phyloP scores from a whole-genome alignment of 495 filamentous ascomycete genomes.

The Amphirosellinia nigrospora region DNA sequence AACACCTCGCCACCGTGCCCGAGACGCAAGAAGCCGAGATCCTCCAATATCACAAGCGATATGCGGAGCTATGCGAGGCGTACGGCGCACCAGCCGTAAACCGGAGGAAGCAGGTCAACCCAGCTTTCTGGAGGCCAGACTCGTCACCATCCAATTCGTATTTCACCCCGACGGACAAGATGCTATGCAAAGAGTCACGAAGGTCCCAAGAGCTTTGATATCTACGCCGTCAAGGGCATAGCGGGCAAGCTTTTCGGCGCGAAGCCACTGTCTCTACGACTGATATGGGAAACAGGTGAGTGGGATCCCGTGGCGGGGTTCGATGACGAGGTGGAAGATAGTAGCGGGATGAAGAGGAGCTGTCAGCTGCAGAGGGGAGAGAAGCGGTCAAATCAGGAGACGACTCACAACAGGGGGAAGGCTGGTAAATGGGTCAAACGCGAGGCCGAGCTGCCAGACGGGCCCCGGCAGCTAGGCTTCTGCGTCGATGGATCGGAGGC shows the following conservation, averaged over 20 bases:
- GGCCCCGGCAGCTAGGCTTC: slow-evolving; percentile 80
- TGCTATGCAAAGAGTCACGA: slow-evolving; percentile 42
- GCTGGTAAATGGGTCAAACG: slow-evolving; percentile 66
- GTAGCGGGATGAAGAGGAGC: slow-evolving; percentile 61
- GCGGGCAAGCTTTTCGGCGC: slow-evolving; percentile 73
- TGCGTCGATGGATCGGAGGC: slow-evolving; percentile 76
- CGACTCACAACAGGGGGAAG: slow-evolving; percentile 31
- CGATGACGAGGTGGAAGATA: slow-evolving; percentile 64
- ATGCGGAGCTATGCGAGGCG: slow-evolving; percentile 69
- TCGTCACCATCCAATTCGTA: slow-evolving; percentile 69
- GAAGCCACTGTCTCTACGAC: slow-evolving; percentile 63
- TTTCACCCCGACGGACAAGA: slow-evolving; percentile 40
- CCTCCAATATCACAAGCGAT: slow-evolving; percentile 69
- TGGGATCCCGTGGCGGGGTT: slow-evolving; percentile 76
- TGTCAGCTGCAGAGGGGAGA: slow-evolving; percentile 38
- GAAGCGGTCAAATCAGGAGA: slow-evolving; percentile 25
- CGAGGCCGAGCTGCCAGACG: slow-evolving; percentile 82
- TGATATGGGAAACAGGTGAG: slow-evolving; percentile 85
- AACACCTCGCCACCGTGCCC: slow-evolving; percentile 68
- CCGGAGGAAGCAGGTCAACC: slow-evolving; percentile 59
- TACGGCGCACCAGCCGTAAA: slow-evolving; percentile 71
- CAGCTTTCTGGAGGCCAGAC: slow-evolving; percentile 73
- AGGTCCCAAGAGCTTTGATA: slow-evolving; percentile 75
- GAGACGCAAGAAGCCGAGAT: slow-evolving; percentile 59
- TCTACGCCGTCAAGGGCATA: slow-evolving; percentile 81